Base-by-base conservation (phyloP, 176 grass and related monocot species). In the Ensete glaucum region DNA sequence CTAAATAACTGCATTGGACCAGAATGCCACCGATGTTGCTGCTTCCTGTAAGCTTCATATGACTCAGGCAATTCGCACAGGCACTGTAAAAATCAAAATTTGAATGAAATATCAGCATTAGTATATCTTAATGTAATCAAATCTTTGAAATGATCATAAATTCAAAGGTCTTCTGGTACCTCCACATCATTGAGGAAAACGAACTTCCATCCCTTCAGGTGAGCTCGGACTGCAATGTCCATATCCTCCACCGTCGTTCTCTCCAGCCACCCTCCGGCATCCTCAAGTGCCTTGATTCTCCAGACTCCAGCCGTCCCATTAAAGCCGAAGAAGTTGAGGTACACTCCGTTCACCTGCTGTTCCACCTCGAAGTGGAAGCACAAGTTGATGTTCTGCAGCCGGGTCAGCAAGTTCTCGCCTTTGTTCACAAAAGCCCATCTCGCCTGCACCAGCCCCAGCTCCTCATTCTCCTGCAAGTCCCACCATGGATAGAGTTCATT, bases 341-440 rank as follows among this genome's bases (percentile, higher is more conserved):
- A 73, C 53, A 54, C 25, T 21, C 71, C 71, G 15, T 73, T 73
- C 52, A 73, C 71, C 71, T 73, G 71, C 71, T 73, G 71, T 11
- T 73, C 71, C 71, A 73, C 71, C 71, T 73, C 71, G 24, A 73
- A 73, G 49, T 73, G 71, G 52, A 73, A 73, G 52, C 71, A 73
- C 71, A 73, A 21, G 71, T 73, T 73, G 21, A 73, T 17, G 71
- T 73, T 73, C 43, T 73, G 71, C 19, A 73, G 23, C 11, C 71
- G 50, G 24, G 71, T 73, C 71, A 73, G 43, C 53, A 73, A 73
- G 53, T 73, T 73, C 14, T 56, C 71, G 6, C 55, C 21, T 25
- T 73, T 73, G 23, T 73, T 73, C 21, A 73, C 71, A 15, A 73
- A 73, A 54, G 52, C 22, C 71, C 71, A 73, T 54, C 71, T 73